Evolutionary conservation across 306 rosid species (phyloP).

Genomic region (Sphenostylis stenocarpa): DNA sequence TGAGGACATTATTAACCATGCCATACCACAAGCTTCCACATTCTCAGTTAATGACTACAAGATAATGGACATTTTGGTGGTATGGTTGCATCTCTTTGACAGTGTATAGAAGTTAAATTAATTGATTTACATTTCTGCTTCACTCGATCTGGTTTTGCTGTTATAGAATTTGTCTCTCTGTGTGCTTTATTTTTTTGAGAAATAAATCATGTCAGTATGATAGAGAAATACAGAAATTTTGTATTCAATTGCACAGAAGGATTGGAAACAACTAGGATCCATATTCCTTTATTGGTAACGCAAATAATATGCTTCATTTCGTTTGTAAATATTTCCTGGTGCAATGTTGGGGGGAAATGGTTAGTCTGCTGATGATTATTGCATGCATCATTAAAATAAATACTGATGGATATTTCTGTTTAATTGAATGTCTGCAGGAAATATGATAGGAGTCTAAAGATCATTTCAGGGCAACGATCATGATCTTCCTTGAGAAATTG

Average conservation of each 20-base stretch:
- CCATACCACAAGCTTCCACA: neutral
- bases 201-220: neutral
- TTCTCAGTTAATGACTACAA: neutral
- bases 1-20: neutral
- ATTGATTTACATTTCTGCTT: neutral
- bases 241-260: neutral
- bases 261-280: neutral
- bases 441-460: neutral
- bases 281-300: neutral
- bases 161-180: neutral
- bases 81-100: neutral
- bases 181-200: neutral
- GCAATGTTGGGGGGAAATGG: neutral
- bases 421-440: constrained; percentile 13
- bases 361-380: neutral
- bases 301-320: neutral
- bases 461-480: neutral
- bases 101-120: neutral
- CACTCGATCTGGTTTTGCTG: neutral
- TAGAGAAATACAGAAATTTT: neutral
- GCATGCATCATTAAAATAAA: neutral
- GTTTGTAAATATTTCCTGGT: neutral
- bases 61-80: neutral
- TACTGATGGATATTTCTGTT: neutral
- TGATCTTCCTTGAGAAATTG: neutral